A percentile compares a stretch with the other conserved stretches of the same genome.
Evolutionary conservation across 768 basidiomycete genomes (phyloP).

Genomic region (Terana coerulea): DNA sequence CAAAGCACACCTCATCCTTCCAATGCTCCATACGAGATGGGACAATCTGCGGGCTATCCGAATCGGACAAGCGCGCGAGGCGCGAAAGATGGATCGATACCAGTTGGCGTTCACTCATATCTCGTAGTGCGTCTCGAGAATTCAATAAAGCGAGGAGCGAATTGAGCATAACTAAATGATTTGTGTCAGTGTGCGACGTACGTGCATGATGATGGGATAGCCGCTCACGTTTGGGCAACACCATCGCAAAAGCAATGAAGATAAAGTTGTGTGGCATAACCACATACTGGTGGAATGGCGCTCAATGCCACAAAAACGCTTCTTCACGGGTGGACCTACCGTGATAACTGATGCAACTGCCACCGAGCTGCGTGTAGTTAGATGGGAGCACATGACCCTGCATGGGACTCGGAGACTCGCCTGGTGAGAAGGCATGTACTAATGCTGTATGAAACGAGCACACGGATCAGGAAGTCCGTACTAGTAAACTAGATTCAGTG

Average conservation of each 20-base stretch:
- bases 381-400: neutral
- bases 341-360: neutral
- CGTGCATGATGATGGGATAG: neutral
- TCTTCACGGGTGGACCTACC: neutral
- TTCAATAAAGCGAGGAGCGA: neutral
- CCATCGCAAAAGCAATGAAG: neutral
- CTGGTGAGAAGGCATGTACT: slow-evolving; percentile 1
- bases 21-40: too few species aligned
- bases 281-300: neutral
- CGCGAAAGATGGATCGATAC: neutral
- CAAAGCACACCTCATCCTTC: too few species aligned
- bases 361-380: neutral
- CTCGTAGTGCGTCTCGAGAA: neutral
- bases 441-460: neutral
- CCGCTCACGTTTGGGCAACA: neutral
- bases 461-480: neutral
- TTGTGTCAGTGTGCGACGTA: too few species aligned
- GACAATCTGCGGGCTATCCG: neutral
- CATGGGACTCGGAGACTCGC: neutral
- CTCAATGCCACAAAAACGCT: neutral
- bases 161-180: neutral
- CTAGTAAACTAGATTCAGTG: neutral
- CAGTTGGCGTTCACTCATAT: neutral
- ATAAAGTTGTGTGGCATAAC: neutral
- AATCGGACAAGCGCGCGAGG: neutral